A percentile compares a stretch with the other conserved stretches of the same genome.
phyloP scores from a whole-genome alignment of 768 basidiomycete genomes.

The Rhodotorula graminis region DNA sequence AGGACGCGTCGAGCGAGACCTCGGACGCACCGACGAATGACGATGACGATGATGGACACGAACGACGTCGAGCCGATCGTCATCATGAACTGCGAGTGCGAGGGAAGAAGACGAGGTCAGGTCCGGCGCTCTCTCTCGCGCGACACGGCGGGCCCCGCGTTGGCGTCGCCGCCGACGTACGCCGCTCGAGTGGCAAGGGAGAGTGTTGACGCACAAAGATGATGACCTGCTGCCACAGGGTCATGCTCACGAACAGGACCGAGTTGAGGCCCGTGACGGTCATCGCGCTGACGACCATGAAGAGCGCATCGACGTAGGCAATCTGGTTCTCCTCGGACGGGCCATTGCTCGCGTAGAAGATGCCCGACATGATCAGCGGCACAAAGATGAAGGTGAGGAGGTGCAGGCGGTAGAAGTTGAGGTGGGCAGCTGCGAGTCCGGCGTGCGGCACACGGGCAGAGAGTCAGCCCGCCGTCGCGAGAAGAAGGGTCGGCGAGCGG shows the following conservation, averaged over 20 bases:
- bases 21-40: constrained; percentile 60
- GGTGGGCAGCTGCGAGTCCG: constrained; percentile 42
- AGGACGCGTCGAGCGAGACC: not conserved
- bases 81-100: constrained; percentile 14
- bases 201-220: constrained; percentile 57
- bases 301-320: constrained; percentile 70
- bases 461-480: too few species aligned
- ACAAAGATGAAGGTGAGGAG: constrained; percentile 54
- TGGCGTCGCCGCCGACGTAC: too few species aligned
- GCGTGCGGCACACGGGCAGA: too few species aligned
- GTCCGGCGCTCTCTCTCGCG: too few species aligned
- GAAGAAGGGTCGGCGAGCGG: too few species aligned
- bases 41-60: constrained; percentile 79
- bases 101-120: not conserved
- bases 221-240: constrained; percentile 46
- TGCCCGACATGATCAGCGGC: constrained; percentile 69
- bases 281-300: constrained; percentile 70
- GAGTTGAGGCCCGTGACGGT: constrained; percentile 56
- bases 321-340: constrained; percentile 55
- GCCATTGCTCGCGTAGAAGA: constrained; percentile 78
- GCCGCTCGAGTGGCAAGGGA: too few species aligned
- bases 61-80: constrained; percentile 54
- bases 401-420: constrained; percentile 63
- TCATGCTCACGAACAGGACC: constrained; percentile 41
- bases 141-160: too few species aligned